Evolutionary conservation across 169 alveolate species (phyloP).

Genomic region (Cryptosporidium andersoni): DNA sequence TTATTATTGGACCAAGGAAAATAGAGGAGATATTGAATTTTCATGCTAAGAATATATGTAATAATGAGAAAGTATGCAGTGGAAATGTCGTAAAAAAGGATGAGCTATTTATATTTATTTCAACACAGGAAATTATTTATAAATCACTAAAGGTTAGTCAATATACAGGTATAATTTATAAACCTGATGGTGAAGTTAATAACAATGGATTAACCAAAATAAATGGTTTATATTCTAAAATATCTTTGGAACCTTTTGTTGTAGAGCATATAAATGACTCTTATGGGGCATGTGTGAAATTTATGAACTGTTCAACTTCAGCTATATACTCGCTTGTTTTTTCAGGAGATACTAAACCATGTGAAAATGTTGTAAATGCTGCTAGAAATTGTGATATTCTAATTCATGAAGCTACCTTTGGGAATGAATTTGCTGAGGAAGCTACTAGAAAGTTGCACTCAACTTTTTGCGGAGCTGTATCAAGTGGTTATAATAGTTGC

Average conservation of each 20-base stretch:
- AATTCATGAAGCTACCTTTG: constrained; percentile 92
- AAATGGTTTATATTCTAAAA: background rate
- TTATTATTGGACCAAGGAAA: constrained; percentile 54
- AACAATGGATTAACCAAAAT: no score
- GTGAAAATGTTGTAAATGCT: constrained; percentile 80
- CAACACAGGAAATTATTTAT: no score
- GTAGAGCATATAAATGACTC: constrained; percentile 72
- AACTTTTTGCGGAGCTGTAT: constrained; percentile 80
- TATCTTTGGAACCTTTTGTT: constrained; percentile 62
- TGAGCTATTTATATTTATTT: no score
- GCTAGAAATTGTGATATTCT: constrained; percentile 84
- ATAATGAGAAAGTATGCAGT: background rate
- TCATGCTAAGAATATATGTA: constrained; percentile 4
- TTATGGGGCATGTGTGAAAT: constrained; percentile 82
- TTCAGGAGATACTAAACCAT: constrained; percentile 92
- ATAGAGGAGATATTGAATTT: constrained; percentile 17
- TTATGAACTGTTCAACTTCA: constrained; percentile 61
- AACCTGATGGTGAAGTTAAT: no score
- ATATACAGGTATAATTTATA: no score
- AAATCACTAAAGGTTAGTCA: no score
- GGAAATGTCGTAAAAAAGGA: no score
- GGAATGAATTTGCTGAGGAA: constrained; percentile 77
- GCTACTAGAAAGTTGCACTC: constrained; percentile 85
- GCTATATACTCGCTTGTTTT: constrained; percentile 78
- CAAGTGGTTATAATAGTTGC: constrained; percentile 75